These are phyloP conservation scores for Chionographis japonica DNA, from an alignment of 106 monocot species.

Conservation along the genomic window DNA sequence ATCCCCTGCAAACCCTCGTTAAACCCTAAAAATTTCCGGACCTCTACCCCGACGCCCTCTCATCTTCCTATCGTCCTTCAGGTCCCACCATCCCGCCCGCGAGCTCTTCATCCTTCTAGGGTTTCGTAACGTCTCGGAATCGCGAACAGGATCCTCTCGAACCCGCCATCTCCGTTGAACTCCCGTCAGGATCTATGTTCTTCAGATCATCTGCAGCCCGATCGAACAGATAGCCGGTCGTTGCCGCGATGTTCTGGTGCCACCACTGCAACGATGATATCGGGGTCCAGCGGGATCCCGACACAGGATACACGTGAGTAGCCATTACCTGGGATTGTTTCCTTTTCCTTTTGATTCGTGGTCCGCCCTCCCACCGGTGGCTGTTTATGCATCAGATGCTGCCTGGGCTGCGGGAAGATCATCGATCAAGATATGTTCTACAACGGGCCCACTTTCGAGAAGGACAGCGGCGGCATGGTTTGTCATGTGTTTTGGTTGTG, in stretches of 20 bases:
- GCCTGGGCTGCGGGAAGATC: conserved; percentile 59
- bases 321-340: not conserved
- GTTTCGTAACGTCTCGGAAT: too few species aligned
- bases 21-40: too few species aligned
- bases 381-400: conserved; percentile 41
- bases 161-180: too few species aligned
- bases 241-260: conserved; percentile 27
- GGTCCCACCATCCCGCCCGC: too few species aligned
- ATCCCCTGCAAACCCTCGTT: too few species aligned
- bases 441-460: conserved; percentile 45
- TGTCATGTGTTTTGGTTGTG: conserved; percentile 1
- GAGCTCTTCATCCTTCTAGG: too few species aligned
- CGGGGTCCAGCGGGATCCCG: conserved; percentile 22
- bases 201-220: too few species aligned
- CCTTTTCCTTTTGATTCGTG: not conserved
- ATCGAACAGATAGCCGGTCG: too few species aligned
- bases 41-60: too few species aligned
- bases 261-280: conserved; percentile 38
- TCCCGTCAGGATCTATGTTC: too few species aligned
- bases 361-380: not conserved
- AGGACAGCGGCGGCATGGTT: conserved; percentile 56
- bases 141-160: too few species aligned
- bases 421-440: conserved; percentile 51
- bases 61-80: too few species aligned
- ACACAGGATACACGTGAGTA: conserved; percentile 46